Conservation (phyloP, 2,329 filamentous ascomycete species). For the Exophiala alcalophila region DNA sequence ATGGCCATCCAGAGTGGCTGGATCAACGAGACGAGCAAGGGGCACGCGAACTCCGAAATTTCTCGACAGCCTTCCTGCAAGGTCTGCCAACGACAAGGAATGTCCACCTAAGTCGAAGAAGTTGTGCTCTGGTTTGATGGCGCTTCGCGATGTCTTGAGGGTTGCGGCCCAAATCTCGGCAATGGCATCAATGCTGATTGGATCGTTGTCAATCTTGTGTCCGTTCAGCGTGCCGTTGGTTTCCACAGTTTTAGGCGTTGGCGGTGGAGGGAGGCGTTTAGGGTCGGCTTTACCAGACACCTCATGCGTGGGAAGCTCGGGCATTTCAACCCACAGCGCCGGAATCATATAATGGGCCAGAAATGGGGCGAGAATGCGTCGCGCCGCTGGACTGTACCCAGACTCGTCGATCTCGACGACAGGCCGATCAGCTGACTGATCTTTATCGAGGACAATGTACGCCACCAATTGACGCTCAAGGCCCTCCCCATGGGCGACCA, state of each 20-base stretch:
- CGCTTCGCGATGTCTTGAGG: conserved; percentile 60
- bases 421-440: conserved; percentile 57
- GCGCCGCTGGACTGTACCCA: conserved; percentile 67
- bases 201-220: conserved; percentile 55
- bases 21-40: conserved; percentile 67
- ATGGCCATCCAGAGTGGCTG: conserved; percentile 69
- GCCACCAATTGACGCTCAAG: conserved; percentile 72
- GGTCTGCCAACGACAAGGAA: conserved; percentile 71
- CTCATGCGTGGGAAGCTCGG: conserved; percentile 68
- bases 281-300: conserved; percentile 78
- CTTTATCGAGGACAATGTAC: conserved; percentile 68
- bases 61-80: conserved; percentile 67
- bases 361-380: conserved; percentile 61
- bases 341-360: conserved; percentile 84
- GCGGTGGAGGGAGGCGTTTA: conserved; percentile 66
- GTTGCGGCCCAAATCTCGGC: conserved; percentile 69
- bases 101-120: conserved; percentile 82
- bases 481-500: conserved; percentile 71
- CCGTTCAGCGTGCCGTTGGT: conserved; percentile 37
- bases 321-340: conserved; percentile 70
- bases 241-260: conserved; percentile 45
- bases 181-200: conserved; percentile 65
- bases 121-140: conserved; percentile 66
- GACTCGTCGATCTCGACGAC: conserved; percentile 65
- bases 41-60: conserved; percentile 72